phyloP scores from a whole-genome alignment of 2,329 filamentous ascomycete species.

The Pseudocercospora pini-densiflorae region DNA sequence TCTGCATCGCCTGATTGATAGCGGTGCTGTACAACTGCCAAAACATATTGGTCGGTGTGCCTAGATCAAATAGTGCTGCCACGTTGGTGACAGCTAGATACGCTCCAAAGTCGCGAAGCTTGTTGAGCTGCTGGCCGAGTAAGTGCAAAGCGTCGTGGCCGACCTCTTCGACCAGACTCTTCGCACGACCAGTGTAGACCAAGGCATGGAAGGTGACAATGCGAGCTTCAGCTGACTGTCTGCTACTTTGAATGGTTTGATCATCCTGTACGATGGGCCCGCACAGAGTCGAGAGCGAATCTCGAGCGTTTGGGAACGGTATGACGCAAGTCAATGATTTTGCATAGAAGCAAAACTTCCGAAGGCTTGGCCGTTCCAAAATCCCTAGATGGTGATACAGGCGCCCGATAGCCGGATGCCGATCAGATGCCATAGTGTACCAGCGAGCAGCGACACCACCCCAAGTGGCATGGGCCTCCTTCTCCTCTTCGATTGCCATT shows the following conservation, averaged over 20 bases:
- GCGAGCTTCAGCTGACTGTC: conserved; percentile 57
- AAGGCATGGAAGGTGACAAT: conserved; percentile 69
- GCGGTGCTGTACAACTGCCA: conserved; percentile 41
- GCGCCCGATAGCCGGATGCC: conserved; percentile 73
- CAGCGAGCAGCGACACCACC: conserved; percentile 77
- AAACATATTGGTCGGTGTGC: conserved; percentile 54
- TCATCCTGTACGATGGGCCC: conserved; percentile 51
- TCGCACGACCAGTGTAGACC: conserved; percentile 60
- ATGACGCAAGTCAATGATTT: conserved; percentile 71
- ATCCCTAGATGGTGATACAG: conserved; percentile 90
- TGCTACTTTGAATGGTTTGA: conserved; percentile 39
- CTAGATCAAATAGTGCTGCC: conserved; percentile 59
- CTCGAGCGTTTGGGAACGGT: conserved; percentile 69
- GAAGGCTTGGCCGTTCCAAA: conserved; percentile 70
- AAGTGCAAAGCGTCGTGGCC: conserved; percentile 56
- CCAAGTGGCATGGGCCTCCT: conserved; percentile 73
- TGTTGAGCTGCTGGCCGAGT: conserved; percentile 62
- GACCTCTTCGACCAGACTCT: conserved; percentile 53
- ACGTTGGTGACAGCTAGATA: conserved; percentile 63
- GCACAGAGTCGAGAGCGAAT: conserved; percentile 73
- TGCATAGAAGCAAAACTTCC: conserved; percentile 73
- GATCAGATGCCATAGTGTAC: conserved; percentile 83
- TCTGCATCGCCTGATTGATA: conserved; percentile 25
- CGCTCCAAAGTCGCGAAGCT: conserved; percentile 48
- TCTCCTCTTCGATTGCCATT: conserved; percentile 90